These are phyloP conservation scores for Xerocomus minutiporus DNA, from an alignment of 1,284 basidiomycete species.

Conservation along the genomic window DNA sequence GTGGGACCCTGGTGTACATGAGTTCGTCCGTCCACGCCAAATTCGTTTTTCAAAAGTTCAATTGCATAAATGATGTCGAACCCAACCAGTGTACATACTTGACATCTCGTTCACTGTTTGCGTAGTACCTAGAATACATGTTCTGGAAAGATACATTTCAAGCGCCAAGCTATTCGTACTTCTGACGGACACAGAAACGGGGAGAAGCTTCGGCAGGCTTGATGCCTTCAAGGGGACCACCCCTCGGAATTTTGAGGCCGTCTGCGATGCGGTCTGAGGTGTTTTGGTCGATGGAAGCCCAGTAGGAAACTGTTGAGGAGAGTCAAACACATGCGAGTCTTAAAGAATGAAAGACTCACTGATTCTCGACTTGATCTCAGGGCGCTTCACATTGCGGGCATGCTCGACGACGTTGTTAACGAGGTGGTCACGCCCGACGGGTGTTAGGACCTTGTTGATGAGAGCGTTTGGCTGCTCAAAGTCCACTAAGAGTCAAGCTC, in stretches of 20 bases:
- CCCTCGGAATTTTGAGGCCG: constrained; percentile 58
- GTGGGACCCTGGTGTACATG: not conserved
- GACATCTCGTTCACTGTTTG: not conserved
- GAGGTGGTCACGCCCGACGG: constrained; percentile 63
- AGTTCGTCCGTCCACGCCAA: too few relatives aligned
- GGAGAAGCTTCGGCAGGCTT: constrained; percentile 58
- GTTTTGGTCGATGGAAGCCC: constrained; percentile 70
- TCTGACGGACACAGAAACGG: constrained; percentile 40
- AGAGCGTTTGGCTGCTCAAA: constrained; percentile 87
- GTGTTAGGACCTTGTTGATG: constrained; percentile 75
- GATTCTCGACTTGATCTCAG: constrained; percentile 63
- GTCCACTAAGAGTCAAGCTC: constrained; percentile 52
- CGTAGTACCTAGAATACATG: constrained; percentile 4
- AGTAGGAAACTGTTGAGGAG: constrained; percentile 61
- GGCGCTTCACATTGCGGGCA: constrained; percentile 61
- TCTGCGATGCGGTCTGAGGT: constrained; percentile 73
- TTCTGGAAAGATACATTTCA: constrained; percentile 5
- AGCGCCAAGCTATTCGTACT: not conserved
- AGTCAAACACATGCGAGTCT: constrained; percentile 2
- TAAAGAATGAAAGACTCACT: constrained; percentile 42
- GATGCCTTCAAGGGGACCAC: constrained; percentile 53
- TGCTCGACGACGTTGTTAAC: constrained; percentile 77
- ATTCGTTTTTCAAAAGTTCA: too few relatives aligned
- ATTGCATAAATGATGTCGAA: not conserved
- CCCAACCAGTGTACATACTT: too few relatives aligned